Evolutionary conservation across 768 basidiomycete genomes (phyloP).

Genomic region (Hygrophorus russula): DNA sequence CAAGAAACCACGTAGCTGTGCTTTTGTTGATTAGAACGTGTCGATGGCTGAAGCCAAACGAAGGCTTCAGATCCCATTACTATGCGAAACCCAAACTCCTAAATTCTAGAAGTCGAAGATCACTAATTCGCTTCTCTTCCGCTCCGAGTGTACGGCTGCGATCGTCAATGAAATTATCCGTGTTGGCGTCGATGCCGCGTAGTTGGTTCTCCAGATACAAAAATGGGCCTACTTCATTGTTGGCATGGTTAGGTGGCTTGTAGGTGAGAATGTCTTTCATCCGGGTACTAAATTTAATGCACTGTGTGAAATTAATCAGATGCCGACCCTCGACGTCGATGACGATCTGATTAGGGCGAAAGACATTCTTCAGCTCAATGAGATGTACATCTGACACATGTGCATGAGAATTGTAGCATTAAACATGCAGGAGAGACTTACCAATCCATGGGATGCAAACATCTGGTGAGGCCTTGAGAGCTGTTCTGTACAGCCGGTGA

Average conservation of each 20-base stretch:
- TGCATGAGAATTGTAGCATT: neutral
- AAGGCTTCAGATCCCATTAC: neutral
- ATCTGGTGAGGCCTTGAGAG: constrained; percentile 16
- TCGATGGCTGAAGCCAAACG: neutral
- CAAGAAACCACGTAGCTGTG: neutral
- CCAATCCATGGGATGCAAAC: constrained; percentile 32
- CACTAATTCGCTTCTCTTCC: constrained; percentile 16
- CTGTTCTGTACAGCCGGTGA: constrained; percentile 26
- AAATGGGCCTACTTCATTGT: constrained; percentile 21
- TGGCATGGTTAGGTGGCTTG: constrained; percentile 22
- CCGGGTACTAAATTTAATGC: constrained; percentile 24
- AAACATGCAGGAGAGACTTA: constrained; percentile 10
- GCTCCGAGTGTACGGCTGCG: constrained; percentile 21
- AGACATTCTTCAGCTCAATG: constrained; percentile 21
- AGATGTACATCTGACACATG: constrained; percentile 25
- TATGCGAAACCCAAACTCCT: constrained; percentile 15
- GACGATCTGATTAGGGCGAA: constrained; percentile 19
- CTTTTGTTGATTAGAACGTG: neutral
- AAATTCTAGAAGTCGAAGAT: constrained; percentile 12
- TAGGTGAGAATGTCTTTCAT: constrained; percentile 22
- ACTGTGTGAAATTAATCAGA: constrained; percentile 33
- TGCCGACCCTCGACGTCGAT: constrained; percentile 19
- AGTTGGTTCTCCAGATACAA: constrained; percentile 32
- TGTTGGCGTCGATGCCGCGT: constrained; percentile 14
- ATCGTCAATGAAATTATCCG: constrained; percentile 23